Base-by-base conservation (phyloP, 441 rosid species). In the Erodium moschatum region DNA sequence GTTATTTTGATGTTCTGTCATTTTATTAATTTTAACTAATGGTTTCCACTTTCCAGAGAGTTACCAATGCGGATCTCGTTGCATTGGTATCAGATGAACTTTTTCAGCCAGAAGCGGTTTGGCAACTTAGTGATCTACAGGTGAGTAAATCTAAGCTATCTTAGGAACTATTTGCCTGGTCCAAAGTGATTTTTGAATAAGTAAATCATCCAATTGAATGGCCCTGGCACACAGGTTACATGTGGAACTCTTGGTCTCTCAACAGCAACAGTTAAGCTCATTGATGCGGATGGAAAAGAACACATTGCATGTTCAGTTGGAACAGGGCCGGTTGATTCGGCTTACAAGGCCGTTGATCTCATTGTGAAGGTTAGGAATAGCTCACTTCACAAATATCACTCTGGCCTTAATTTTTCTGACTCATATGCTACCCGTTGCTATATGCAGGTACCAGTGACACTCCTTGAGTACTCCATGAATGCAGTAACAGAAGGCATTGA, bases 11-110 rank as follows among this genome's bases (percentile, higher is more conserved):
- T 38, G 11, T 60, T 46, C 40, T 68, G 69, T 63, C 58, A 68
- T 62, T 8, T 72, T 15, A 54, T 65, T 73, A 66, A 66, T 67
- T 74, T 72, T 68, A 38, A 69, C 79, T 72, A 9, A 52, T 75
- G 68, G 27, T 24, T 24, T 24, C 66, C 79, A 94, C 1, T 24
- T 24, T 24, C 66, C 79, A 94, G 97, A 85, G 88, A 80, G 91
- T 88, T 73, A 86, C 92, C 0, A 96, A 91, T 73, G 97, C 91
- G 19, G 99, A 94, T 82, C 78, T 94, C 54, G 79, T 87, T 81
- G 94, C 92, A 18, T 69, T 91, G 76, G 91, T 94, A 35, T 89
- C 99, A n/a, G 97, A 94, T 79, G 96, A 94, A 79, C 87, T 91
- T 70, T 91, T 89, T 76, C 99, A 94, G 77, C 96, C 98, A 16